These are phyloP conservation scores for Cephaloascus albidus DNA, from an alignment of 805 yeast genomes.

Conservation along the genomic window DNA sequence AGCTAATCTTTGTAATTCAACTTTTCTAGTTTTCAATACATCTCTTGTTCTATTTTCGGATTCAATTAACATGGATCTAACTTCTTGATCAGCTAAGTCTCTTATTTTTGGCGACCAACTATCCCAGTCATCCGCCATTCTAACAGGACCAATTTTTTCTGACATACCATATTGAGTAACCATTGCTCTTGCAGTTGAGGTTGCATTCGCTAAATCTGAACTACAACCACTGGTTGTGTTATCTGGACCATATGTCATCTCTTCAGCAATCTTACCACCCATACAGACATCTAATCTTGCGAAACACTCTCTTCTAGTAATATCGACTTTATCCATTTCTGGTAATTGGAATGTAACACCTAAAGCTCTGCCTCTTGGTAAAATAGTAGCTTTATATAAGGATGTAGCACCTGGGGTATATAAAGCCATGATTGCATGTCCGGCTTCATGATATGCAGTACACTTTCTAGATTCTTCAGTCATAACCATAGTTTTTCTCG, in stretches of 20 bases:
- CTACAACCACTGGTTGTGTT: constrained; percentile 95
- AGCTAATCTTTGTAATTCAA: constrained; percentile 80
- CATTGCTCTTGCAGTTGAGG: constrained; percentile 92
- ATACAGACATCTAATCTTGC: constrained; percentile 94
- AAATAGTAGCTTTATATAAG: constrained; percentile 89
- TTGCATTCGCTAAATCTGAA: constrained; percentile 83
- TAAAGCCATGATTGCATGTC: constrained; percentile 97
- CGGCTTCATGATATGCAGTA: constrained; percentile 98
- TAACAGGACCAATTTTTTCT: constrained; percentile 86
- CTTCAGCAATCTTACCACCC: constrained; percentile 99
- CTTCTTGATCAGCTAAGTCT: constrained; percentile 89
- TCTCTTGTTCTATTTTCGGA: constrained; percentile 76
- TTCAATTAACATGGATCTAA: constrained; percentile 59
- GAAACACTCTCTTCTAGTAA: constrained; percentile 38
- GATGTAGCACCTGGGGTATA: constrained; percentile 92
- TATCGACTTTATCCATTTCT: constrained; percentile 38
- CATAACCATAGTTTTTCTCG: constrained; percentile 93
- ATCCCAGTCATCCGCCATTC: constrained; percentile 85
- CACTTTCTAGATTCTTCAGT: constrained; percentile 90
- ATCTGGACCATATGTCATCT: constrained; percentile 80
- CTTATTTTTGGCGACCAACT: constrained; percentile 87
- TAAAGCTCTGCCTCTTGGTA: constrained; percentile 93
- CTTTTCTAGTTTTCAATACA: constrained; percentile 48
- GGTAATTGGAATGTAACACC: constrained; percentile 91
- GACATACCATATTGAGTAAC: constrained; percentile 97